phyloP scores from a whole-genome alignment of 2,329 filamentous ascomycete genomes.

The Sarocladium kiliense region DNA sequence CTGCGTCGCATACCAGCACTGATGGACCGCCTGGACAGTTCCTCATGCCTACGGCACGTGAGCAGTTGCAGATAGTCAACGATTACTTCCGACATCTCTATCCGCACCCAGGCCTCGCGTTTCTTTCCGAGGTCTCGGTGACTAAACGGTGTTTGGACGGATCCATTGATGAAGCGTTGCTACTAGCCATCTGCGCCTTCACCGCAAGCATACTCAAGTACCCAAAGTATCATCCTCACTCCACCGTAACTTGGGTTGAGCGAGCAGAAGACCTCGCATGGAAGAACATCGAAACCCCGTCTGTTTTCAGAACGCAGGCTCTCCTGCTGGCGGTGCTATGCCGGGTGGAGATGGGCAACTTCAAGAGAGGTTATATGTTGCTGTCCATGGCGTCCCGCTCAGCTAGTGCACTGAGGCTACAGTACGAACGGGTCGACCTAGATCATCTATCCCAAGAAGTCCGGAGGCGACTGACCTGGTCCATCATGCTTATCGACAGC shows the following conservation, averaged over 20 bases:
- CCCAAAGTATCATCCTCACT: slow-evolving; percentile 26
- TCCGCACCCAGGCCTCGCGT: slow-evolving; percentile 20
- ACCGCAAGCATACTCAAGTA: slow-evolving; percentile 28
- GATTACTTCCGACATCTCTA: slow-evolving; percentile 21
- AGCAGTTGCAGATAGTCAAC: slow-evolving; percentile 16
- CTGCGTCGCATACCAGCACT: neutral
- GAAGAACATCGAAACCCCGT: slow-evolving; percentile 39
- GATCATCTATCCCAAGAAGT: slow-evolving; percentile 19
- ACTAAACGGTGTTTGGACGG: slow-evolving; percentile 45
- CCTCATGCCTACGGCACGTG: slow-evolving; percentile 11
- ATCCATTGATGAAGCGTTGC: slow-evolving; percentile 38
- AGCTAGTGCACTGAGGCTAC: slow-evolving; percentile 23
- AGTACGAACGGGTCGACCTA: slow-evolving; percentile 22
- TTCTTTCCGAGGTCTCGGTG: slow-evolving; percentile 43
- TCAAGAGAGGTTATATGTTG: slow-evolving; percentile 28
- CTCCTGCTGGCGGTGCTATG: slow-evolving; percentile 24
- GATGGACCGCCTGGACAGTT: neutral
- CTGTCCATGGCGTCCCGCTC: slow-evolving; percentile 21
- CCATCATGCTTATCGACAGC: slow-evolving; percentile 33
- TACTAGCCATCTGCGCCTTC: slow-evolving; percentile 35
- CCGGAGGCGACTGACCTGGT: slow-evolving; percentile 29
- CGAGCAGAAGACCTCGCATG: slow-evolving; percentile 40
- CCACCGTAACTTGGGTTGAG: slow-evolving; percentile 28
- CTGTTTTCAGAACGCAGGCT: slow-evolving; percentile 38
- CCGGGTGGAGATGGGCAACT: slow-evolving; percentile 22